Evolutionary conservation across 2,329 filamentous ascomycete species (phyloP), one percentile per base, ranked within the genome.

Genomic region (Aureobasidium subglaciale): DNA sequence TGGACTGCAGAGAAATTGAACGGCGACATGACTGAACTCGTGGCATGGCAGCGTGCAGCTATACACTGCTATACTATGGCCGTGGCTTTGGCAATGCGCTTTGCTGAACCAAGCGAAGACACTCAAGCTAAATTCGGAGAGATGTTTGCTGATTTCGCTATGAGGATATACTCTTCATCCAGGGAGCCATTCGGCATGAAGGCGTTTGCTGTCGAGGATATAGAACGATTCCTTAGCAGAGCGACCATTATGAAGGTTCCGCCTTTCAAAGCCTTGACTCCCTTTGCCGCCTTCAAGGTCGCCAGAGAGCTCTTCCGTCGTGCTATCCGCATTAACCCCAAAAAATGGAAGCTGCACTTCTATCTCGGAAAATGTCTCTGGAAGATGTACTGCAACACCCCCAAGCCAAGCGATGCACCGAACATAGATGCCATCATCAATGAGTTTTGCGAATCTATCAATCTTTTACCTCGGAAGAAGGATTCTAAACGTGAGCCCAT

Each of bases 1-100:
- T 95, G 90, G 90, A 87, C 86, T 18, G 88, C 90, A 1, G 90
- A 95, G 62, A 95, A 95, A 70, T 85, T 95, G 71, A 95, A 95
- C 71, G 92, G 87, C 67, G 86, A 87, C 63, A 84, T 87, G 55
- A 73, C 76, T 4, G 89, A 95, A 57, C 71, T 95, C 41, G 80
- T 90, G 22, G 83, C 82, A 50, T 81, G 87, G 59, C 89, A 96
- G 68, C 82, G 89, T 29, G 83, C 83, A 63, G 85, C 89, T 1
- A 91, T 95, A 42, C 89, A 95, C 68, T 92, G 88, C 67, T 83
- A 82, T 61, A 74, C 79, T 3, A 86, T 88, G 83, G 84, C 86
- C 7, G 74, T 85, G 37, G 81, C 84, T 16, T 76, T 79, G 42
- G 81, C 83, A 13, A 74, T 82, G 57, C 77, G 80, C 42, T 76